Percentiles rank a stretch among this genome's conserved stretches.
Conservation (phyloP, 345 rosid species). For the Arabidopsis arenosa region DNA sequence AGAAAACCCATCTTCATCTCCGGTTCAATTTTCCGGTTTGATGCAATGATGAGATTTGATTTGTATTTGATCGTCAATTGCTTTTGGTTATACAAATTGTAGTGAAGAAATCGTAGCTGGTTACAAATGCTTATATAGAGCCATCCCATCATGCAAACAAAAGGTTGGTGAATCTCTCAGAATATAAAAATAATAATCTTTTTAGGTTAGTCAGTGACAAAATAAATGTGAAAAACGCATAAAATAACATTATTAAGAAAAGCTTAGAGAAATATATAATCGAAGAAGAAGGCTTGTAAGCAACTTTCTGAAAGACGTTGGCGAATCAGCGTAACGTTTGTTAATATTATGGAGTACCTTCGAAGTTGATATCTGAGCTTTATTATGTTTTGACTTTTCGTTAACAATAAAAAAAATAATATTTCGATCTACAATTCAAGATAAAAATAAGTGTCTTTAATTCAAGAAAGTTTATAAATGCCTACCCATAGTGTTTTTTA, state of each 20-base stretch:
- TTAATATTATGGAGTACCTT: conserved; percentile 51
- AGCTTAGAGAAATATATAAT: conserved; percentile 4
- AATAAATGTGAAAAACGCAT: conserved; percentile 32
- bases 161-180: conserved; percentile 36
- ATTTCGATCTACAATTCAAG: too few species aligned
- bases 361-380: conserved; percentile 47
- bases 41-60: conserved; percentile 24
- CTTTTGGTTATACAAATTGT: conserved; percentile 20
- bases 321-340: conserved; percentile 49
- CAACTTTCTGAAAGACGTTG: conserved; percentile 48
- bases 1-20: conserved; percentile 40
- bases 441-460: too few species aligned
- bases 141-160: conserved; percentile 14
- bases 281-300: conserved; percentile 47
- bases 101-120: conserved; percentile 15
- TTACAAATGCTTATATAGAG: conserved; percentile 40
- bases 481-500: too few species aligned
- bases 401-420: conserved; percentile 14
- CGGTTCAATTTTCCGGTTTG: conserved; percentile 36
- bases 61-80: conserved; percentile 8
- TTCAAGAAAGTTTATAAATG: too few species aligned
- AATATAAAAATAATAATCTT: conserved; percentile 7
- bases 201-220: neutral
- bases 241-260: conserved; percentile 17
- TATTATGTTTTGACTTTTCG: conserved; percentile 31